Base-by-base conservation (phyloP, 2,329 filamentous ascomycete species). In the Fusarium graminum region DNA sequence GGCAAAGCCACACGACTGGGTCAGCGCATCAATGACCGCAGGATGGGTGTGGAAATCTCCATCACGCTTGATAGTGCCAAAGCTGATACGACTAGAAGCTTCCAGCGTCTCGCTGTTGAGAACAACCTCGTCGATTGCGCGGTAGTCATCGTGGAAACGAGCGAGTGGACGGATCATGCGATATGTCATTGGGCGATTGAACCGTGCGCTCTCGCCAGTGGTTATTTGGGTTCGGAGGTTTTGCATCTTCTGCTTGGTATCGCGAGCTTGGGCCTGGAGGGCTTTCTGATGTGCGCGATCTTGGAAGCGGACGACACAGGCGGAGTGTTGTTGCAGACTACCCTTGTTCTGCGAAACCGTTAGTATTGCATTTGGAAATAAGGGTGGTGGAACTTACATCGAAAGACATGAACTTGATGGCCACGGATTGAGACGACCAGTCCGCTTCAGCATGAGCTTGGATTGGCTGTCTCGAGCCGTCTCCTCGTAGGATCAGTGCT, bases 141-240 rank as follows among this genome's bases (percentile, higher is more conserved):
- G 65, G 52, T 71, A 71, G 19, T 70, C 65, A 0, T 71, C 59
- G 19, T 70, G 68, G 59, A 70, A 70, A 5, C 63, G 62, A 0
- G 68, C 68, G 1, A 71, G 39, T 0, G 68, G 68, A 1, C 68
- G 68, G 6, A 71, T 71, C 34, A 63, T 65, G 7, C 68, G 65
- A 4, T 69, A 70, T 1, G 65, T 68, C 68, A 70, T 70, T 8
- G 68, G 55, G 1, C 68, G 65, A 12, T 71, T 70, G 51, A 71
- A 70, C 16, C 68, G 68, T 0, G 68, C 65, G 0, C 68, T 52
- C 26, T 71, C 46, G 0, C 65, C 36, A 2, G 58, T 53, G 0
- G 59, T 49, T 4, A 70, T 65, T 3, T 69, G 58, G 2, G 40
- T n/a, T 2, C 64, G 67, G 6, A 70, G 67, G 9, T 1, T 19